These are phyloP conservation scores for Skeletonema tropicum DNA, from an alignment of 108 stramenopile genomes.

Conservation along the genomic window DNA sequence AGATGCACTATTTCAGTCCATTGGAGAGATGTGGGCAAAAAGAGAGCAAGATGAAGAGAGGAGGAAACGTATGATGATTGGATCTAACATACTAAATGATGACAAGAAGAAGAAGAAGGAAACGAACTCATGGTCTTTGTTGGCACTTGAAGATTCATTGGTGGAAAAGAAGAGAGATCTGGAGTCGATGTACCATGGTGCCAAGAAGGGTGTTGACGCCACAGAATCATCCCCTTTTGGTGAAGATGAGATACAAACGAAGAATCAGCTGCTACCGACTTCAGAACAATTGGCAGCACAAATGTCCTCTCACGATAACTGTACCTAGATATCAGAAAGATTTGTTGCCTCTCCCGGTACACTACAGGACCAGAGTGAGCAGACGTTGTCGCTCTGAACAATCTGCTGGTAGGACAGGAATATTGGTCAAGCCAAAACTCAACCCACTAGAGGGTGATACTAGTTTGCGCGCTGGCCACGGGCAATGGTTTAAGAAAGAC, in stretches of 20 bases:
- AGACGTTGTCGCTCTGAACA: constrained; percentile 80
- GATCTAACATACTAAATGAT: neutral
- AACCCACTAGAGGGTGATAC: constrained; percentile 92
- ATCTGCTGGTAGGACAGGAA: constrained; percentile 78
- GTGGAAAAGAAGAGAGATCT: constrained; percentile 35
- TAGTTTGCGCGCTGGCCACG: constrained; percentile 74
- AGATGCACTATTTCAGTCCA: constrained; percentile 29
- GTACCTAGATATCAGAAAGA: constrained; percentile 35
- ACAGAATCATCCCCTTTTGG: neutral
- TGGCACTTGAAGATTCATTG: constrained; percentile 63
- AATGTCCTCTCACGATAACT: constrained; percentile 31
- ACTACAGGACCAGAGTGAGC: constrained; percentile 64
- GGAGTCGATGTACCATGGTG: constrained; percentile 3
- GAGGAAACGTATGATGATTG: constrained; percentile 26
- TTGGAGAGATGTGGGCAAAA: constrained; percentile 34
- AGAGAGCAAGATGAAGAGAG: constrained; percentile 44
- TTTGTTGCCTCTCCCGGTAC: constrained; percentile 69
- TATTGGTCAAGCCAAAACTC: constrained; percentile 87
- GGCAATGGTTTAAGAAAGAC: constrained; percentile 82
- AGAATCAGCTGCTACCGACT: constrained; percentile 9
- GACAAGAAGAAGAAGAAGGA: neutral
- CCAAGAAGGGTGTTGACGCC: neutral
- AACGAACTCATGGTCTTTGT: constrained; percentile 57
- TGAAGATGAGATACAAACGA: neutral
- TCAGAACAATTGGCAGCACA: constrained; percentile 42